Percentiles rank a stretch among this genome's conserved stretches.
These are phyloP conservation scores for Hortiboletus campestris DNA, from an alignment of 768 basidiomycete genomes.

Conservation along the genomic window DNA sequence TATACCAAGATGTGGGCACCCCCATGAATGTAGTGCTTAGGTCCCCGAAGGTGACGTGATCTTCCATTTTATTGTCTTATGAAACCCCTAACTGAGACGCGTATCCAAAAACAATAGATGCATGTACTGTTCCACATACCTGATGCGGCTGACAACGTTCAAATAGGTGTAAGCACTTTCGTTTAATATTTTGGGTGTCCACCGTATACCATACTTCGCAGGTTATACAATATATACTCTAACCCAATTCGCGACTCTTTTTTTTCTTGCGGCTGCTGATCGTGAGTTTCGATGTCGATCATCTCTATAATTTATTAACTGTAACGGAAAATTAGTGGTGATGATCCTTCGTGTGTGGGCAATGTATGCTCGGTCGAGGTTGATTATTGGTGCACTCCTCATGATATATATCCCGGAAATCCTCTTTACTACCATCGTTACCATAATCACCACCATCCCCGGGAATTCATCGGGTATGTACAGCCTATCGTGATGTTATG, in stretches of 20 bases:
- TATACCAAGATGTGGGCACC: background rate
- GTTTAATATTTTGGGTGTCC: background rate
- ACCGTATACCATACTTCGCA: background rate
- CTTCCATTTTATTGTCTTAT: background rate
- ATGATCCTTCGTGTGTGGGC: conserved; percentile 15
- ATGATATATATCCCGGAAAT: background rate
- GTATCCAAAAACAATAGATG: background rate
- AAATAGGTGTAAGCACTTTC: conserved; percentile 3
- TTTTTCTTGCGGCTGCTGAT: conserved; percentile 5
- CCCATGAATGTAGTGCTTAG: too few species aligned
- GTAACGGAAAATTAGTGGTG: background rate
- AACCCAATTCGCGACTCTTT: background rate
- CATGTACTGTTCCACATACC: background rate
- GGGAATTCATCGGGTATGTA: background rate
- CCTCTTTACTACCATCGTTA: background rate
- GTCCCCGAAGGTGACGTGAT: too few species aligned
- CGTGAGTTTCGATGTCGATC: background rate
- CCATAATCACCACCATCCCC: background rate
- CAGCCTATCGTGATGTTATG: too few species aligned
- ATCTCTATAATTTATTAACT: background rate
- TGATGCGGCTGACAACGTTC: background rate
- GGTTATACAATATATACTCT: background rate
- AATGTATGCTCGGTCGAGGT: conserved; percentile 2
- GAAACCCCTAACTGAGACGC: background rate
- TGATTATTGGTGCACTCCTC: conserved; percentile 5